A percentile compares a stretch with the other conserved stretches of the same genome.
Conservation (phyloP, 2,329 filamentous ascomycete species). For the Didymella pomorum region DNA sequence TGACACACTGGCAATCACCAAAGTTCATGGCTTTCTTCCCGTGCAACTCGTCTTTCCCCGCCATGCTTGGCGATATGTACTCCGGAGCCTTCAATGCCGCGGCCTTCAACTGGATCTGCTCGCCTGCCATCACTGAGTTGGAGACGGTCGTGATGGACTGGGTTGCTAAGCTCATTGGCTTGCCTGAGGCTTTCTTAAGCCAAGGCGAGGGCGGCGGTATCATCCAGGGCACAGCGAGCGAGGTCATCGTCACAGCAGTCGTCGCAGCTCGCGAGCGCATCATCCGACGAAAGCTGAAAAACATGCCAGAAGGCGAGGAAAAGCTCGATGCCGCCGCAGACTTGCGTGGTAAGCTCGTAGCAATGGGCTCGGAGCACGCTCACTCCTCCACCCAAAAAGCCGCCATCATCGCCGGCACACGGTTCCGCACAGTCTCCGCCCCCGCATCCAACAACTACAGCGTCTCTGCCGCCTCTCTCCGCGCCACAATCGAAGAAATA, state of each 20-base stretch:
- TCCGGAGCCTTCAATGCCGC: conserved; percentile 86
- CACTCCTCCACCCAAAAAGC: conserved; percentile 90
- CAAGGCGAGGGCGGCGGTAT: conserved; percentile 83
- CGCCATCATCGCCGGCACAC: conserved; percentile 83
- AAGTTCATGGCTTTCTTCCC: conserved; percentile 98
- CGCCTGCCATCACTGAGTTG: conserved; percentile 88
- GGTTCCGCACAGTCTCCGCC: conserved; percentile 75
- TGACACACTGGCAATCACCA: conserved; percentile 92
- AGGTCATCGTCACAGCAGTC: conserved; percentile 86
- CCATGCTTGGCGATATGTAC: conserved; percentile 92
- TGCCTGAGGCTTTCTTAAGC: conserved; percentile 78
- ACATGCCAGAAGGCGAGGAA: conserved; percentile 46
- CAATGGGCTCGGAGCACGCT: conserved; percentile 78
- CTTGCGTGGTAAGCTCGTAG: conserved; percentile 76
- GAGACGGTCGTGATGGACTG: conserved; percentile 95
- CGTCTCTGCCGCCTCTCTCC: conserved; percentile 71
- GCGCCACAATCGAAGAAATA: conserved; percentile 69
- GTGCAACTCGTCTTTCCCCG: conserved; percentile 79
- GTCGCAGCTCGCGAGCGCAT: conserved; percentile 78
- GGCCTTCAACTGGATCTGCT: conserved; percentile 97
- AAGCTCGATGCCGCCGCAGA: conserved; percentile 68
- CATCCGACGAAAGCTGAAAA: conserved; percentile 58
- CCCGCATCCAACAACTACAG: conserved; percentile 70
- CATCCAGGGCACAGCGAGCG: conserved; percentile 91
- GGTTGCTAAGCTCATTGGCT: conserved; percentile 76